Evolutionary conservation across 2,329 filamentous ascomycete species (phyloP).

Genomic region (Cordyceps militaris): DNA sequence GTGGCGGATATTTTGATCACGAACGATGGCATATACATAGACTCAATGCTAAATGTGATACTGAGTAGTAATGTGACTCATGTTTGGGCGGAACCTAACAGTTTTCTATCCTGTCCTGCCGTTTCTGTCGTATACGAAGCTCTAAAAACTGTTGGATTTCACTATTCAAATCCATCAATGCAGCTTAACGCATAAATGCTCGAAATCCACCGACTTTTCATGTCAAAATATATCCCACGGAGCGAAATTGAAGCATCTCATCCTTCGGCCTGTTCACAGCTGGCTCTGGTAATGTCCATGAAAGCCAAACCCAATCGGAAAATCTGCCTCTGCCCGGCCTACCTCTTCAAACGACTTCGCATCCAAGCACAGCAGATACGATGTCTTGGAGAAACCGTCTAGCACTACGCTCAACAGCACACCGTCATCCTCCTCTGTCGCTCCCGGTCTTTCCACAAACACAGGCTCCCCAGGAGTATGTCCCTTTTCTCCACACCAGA

Average conservation of each 20-base stretch:
- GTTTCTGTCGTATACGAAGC: neutral
- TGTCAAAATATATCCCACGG: neutral
- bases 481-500: slow-evolving; percentile 50
- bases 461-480: slow-evolving; percentile 66
- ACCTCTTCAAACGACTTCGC: slow-evolving; percentile 56
- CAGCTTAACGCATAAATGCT: neutral
- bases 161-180: neutral
- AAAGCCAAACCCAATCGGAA: slow-evolving; percentile 56
- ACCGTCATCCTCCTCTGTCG: slow-evolving; percentile 53
- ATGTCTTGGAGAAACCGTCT: slow-evolving; percentile 50
- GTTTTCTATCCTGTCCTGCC: neutral
- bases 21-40: neutral
- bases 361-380: slow-evolving; percentile 60
- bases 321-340: slow-evolving; percentile 55
- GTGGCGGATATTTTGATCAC: slow-evolving; percentile 37
- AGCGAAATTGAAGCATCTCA: too few species aligned
- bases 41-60: neutral
- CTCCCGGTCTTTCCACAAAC: slow-evolving; percentile 46
- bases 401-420: slow-evolving; percentile 56
- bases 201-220: neutral
- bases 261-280: neutral
- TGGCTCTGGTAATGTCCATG: slow-evolving; percentile 46
- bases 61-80: neutral
- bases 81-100: neutral
- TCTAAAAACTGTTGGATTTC: neutral